These are phyloP conservation scores for Serpula lacrymans DNA, from an alignment of 768 basidiomycete species.

Conservation along the genomic window DNA sequence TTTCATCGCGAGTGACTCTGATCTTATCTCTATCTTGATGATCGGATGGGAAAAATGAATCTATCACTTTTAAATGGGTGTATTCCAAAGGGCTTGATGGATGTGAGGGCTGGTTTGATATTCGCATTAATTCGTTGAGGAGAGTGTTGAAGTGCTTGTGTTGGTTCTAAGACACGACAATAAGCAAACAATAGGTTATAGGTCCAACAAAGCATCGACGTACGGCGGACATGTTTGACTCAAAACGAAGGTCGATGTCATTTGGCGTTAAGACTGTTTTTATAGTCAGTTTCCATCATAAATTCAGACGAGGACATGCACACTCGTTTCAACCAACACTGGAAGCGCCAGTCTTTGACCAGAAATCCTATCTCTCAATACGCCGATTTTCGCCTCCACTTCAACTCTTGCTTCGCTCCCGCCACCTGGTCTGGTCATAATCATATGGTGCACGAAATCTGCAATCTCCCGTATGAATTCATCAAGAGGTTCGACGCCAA, in stretches of 20 bases:
- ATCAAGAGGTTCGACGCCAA: conserved; percentile 87
- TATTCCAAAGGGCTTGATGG: conserved; percentile 64
- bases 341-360: conserved; percentile 65
- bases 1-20: conserved; percentile 82
- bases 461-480: conserved; percentile 92
- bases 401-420: conserved; percentile 57
- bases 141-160: conserved; percentile 84
- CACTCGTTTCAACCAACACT: conserved; percentile 82
- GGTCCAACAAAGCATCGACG: conserved; percentile 26
- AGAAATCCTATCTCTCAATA: conserved; percentile 55
- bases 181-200: conserved; percentile 10
- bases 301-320: conserved; percentile 26
- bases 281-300: conserved; percentile 3
- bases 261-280: conserved; percentile 69
- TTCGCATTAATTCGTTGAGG: conserved; percentile 76
- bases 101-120: conserved; percentile 49
- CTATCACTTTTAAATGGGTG: conserved; percentile 72
- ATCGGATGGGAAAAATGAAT: conserved; percentile 66
- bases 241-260: conserved; percentile 66
- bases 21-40: conserved; percentile 51
- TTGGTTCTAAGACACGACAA: conserved; percentile 54
- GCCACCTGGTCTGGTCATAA: conserved; percentile 52
- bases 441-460: conserved; percentile 80
- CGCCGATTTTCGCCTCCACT: conserved; percentile 88
- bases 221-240: conserved; percentile 90